phyloP scores from a whole-genome alignment of 164 flowering plant species.

The Sextonia rubra region DNA sequence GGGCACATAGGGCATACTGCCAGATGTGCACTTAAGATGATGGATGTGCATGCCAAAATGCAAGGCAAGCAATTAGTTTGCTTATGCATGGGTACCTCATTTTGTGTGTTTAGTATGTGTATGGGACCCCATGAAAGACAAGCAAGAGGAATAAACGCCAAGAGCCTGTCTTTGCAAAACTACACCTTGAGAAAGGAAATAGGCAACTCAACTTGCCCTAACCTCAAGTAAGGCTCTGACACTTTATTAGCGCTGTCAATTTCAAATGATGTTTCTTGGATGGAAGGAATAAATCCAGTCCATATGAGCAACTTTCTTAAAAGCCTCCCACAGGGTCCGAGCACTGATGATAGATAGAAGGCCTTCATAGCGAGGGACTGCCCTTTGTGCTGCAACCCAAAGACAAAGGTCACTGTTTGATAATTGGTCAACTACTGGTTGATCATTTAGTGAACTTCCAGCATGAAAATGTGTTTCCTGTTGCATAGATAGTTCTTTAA shows the following conservation, averaged over 20 bases:
- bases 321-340: constrained; percentile 84
- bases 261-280: constrained; percentile 41
- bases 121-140: neutral
- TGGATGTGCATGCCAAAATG: neutral
- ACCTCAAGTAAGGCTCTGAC: constrained; percentile 67
- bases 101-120: no score
- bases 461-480: constrained; percentile 30
- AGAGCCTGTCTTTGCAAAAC: neutral
- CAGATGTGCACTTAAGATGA: neutral
- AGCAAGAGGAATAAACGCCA: neutral
- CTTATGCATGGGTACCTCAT: no score
- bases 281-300: constrained; percentile 61
- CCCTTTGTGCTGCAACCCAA: constrained; percentile 90
- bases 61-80: no score
- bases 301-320: constrained; percentile 62
- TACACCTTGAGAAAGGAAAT: neutral
- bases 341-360: constrained; percentile 54
- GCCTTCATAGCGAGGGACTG: constrained; percentile 83
- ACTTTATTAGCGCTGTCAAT: constrained; percentile 28
- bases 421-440: constrained; percentile 27
- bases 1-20: no score
- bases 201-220: constrained; percentile 2
- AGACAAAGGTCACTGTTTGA: constrained; percentile 64
- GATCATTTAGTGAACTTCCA: constrained; percentile 29
- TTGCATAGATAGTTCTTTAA: constrained; percentile 36